These are phyloP conservation scores for Inga leiocalycina DNA, from an alignment of 306 rosid genomes.

Conservation along the genomic window DNA sequence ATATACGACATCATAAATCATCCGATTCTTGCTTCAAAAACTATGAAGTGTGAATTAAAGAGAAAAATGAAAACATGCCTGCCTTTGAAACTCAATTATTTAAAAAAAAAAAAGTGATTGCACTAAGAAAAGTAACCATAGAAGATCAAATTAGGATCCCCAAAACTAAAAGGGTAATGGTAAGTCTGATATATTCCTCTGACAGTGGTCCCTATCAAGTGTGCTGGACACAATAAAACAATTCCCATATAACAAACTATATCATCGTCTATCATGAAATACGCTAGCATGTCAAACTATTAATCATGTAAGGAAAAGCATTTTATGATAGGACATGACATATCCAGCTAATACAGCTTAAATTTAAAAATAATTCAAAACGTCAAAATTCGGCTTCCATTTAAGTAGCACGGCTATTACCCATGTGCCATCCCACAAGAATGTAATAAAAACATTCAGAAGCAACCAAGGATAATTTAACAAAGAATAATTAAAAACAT, in stretches of 20 bases:
- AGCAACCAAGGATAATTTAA: background rate
- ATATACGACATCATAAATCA: background rate
- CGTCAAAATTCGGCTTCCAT: background rate
- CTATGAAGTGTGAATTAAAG: background rate
- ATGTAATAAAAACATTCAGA: background rate
- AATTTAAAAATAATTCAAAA: background rate
- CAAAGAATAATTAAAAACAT: background rate
- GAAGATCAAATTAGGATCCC: background rate
- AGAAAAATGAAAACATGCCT: background rate
- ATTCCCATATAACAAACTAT: background rate
- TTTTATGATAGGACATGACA: background rate
- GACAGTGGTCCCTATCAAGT: background rate
- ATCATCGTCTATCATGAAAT: background rate
- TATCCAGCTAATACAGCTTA: background rate
- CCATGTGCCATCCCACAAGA: background rate
- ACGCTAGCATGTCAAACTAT: background rate
- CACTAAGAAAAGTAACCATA: background rate
- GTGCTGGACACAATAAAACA: background rate
- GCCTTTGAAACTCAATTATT: background rate
- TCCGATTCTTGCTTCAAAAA: background rate
- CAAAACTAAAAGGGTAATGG: background rate
- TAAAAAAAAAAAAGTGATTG: background rate
- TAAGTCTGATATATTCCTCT: background rate
- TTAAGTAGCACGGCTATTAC: background rate
- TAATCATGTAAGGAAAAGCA: background rate